Evolutionary conservation across 805 yeast species (phyloP).

Genomic region (Candida argentea): DNA sequence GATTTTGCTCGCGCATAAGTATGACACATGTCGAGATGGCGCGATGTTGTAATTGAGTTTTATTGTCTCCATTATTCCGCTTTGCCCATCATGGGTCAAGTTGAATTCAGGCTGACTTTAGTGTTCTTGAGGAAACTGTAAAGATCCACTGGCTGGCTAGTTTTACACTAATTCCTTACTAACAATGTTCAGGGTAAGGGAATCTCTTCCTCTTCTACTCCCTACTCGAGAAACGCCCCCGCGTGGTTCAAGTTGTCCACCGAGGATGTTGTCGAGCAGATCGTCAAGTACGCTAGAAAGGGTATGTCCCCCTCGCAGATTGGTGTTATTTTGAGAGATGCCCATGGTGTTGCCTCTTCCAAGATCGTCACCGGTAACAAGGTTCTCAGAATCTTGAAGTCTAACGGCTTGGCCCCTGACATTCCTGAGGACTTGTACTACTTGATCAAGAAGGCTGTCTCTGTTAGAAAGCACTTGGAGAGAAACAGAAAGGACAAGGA

Average conservation of each 20-base stretch:
- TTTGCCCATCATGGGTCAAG: constrained; percentile 15
- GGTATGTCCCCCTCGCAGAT: constrained; percentile 99
- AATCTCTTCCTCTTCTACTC: constrained; percentile 97
- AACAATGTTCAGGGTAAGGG: constrained; percentile 84
- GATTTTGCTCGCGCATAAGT: too few species aligned
- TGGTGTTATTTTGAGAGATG: constrained; percentile 99
- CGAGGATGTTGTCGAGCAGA: constrained; percentile 94
- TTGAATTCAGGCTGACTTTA: constrained; percentile 11
- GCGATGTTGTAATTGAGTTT: too few species aligned
- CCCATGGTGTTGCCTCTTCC: constrained; percentile 98
- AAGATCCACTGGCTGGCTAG: too few species aligned
- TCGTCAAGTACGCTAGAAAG: constrained; percentile 99
- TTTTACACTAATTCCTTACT: constrained; percentile 18
- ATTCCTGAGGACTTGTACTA: constrained; percentile 99
- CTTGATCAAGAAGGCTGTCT: constrained; percentile 98
- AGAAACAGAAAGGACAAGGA: constrained; percentile 99
- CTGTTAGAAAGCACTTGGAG: constrained; percentile 99
- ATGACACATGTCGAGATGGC: too few species aligned
- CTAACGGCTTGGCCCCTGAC: constrained; percentile 99
- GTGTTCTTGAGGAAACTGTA: too few species aligned
- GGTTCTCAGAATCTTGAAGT: constrained; percentile 97
- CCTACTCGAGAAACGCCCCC: constrained; percentile 98
- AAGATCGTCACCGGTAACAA: constrained; percentile 98
- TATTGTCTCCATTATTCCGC: too few species aligned
- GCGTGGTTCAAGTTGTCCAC: constrained; percentile 98